Base-by-base conservation (phyloP, 768 basidiomycete genomes). In the Pisolithus marmoratus region DNA sequence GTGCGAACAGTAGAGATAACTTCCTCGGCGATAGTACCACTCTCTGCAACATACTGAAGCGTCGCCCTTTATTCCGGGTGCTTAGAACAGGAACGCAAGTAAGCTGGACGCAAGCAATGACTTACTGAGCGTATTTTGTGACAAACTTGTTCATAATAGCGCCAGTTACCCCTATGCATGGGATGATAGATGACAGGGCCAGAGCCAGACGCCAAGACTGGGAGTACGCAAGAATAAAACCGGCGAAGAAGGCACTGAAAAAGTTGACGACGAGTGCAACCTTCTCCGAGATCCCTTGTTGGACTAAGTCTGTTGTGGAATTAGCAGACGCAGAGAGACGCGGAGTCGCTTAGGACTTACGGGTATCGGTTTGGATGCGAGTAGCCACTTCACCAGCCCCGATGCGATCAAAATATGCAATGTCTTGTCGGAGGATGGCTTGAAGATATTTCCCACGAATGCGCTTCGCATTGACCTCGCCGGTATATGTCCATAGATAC, bases 321-420 rank as follows among this genome's bases (percentile, higher is more conserved):
- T 48, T 36, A 37, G 1, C 7, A 51, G 31, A 47, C 19, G 51
- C 24, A 46, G 8, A 38, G 15, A 7, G 44, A 27, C 23, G 14
- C n/a, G 5, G 12, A 41, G 37, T 2, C 17, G 20, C 12, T 23
- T 8, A 8, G 24, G 19, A 71, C 82, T 56, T 63, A 87, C 87
- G 90, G 23, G 87, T 90, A 64, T 90, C 87, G 0, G 88, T 89
- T 64, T 90, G 87, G 56, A 96, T 96, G 40, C 93, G 83, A 9
- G 94, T 95, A 0, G 94, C 87, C 19, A 97, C 85, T 64, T 96
- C 94, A 54, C 94, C 94, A 4, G 94, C 86, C 36, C 94, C 93
- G 49, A 95, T 80, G 20, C 84, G 81, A 65, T 97, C 94, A 62
- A 96, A 96, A 72, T 80, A 96, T 12, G 85, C 83, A 56, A 94